phyloP scores from a whole-genome alignment of 73 alveolate genomes.

The Paramecium caudatum region DNA sequence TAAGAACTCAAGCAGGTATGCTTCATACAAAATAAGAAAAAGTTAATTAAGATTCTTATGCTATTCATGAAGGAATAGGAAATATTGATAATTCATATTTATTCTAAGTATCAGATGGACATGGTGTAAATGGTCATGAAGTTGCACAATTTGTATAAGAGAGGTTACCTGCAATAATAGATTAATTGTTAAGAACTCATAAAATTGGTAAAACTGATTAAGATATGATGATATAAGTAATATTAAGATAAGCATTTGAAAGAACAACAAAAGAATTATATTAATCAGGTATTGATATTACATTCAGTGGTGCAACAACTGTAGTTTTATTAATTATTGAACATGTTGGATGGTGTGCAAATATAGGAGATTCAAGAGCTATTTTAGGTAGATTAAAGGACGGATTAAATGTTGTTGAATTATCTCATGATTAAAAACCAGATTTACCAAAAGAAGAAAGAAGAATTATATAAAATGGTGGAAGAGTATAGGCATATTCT shows the following conservation, averaged over 20 bases:
- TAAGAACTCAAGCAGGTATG: constrained; percentile 69
- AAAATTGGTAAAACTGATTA: constrained; percentile 62
- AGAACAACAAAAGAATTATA: constrained; percentile 71
- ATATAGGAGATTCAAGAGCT: constrained; percentile 92
- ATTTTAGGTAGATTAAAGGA: constrained; percentile 72
- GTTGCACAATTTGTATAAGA: constrained; percentile 91
- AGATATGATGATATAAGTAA: constrained; percentile 69
- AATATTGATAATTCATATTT: constrained; percentile 82
- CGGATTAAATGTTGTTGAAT: constrained; percentile 77
- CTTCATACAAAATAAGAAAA: constrained; percentile 63
- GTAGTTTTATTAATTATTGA: constrained; percentile 75
- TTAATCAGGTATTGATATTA: constrained; percentile 80
- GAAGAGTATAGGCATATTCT: constrained; percentile 90
- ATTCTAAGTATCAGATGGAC: constrained; percentile 98
- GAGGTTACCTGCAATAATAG: constrained; percentile 80
- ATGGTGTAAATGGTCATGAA: constrained; percentile 96
- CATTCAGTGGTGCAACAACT: constrained; percentile 87
- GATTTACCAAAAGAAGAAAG: constrained; percentile 88
- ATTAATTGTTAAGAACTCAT: constrained; percentile 63
- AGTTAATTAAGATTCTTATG: constrained; percentile 71
- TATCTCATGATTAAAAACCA: constrained; percentile 95
- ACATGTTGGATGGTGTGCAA: constrained; percentile 83
- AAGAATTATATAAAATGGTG: constrained; percentile 87
- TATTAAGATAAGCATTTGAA: constrained; percentile 62
- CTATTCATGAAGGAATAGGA: constrained; percentile 53